Evolutionary conservation across 805 yeast species (phyloP).

Genomic region (Candida suzukii): DNA sequence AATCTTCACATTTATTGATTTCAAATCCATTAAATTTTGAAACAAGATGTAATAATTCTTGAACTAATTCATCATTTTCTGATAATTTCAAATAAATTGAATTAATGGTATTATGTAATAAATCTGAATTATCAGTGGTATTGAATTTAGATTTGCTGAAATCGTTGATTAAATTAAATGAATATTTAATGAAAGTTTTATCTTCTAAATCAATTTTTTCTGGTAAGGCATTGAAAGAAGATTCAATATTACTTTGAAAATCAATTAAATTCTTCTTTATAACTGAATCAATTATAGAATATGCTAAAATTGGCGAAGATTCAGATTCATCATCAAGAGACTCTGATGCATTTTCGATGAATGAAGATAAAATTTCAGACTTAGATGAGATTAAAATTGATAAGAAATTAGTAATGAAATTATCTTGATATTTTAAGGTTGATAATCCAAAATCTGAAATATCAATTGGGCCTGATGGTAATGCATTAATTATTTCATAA

Average conservation of each 20-base stretch:
- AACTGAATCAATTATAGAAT: slow-evolving; percentile 20
- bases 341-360: slow-evolving; percentile 19
- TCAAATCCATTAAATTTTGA: slow-evolving; percentile 13
- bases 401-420: slow-evolving; percentile 18
- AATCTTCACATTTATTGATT: slow-evolving; percentile 12
- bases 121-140: slow-evolving; percentile 11
- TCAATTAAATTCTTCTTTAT: slow-evolving; percentile 15
- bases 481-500: slow-evolving; percentile 13
- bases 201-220: neutral
- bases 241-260: slow-evolving; percentile 2
- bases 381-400: slow-evolving; percentile 9
- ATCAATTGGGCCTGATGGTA: slow-evolving; percentile 15
- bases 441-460: slow-evolving; percentile 8
- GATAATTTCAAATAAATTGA: slow-evolving; percentile 26
- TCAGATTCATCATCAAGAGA: slow-evolving; percentile 18
- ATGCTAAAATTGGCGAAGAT: slow-evolving; percentile 17
- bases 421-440: slow-evolving; percentile 4
- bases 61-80: slow-evolving; percentile 11
- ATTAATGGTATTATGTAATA: slow-evolving; percentile 25
- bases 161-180: slow-evolving; percentile 24
- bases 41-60: slow-evolving; percentile 2
- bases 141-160: slow-evolving; percentile 15
- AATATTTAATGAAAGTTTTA: slow-evolving; percentile 17
- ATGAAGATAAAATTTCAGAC: slow-evolving; percentile 12
- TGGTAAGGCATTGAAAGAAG: neutral